Conservation (phyloP, 2,329 filamentous ascomycete genomes). For the Paecilomyces niveus region DNA sequence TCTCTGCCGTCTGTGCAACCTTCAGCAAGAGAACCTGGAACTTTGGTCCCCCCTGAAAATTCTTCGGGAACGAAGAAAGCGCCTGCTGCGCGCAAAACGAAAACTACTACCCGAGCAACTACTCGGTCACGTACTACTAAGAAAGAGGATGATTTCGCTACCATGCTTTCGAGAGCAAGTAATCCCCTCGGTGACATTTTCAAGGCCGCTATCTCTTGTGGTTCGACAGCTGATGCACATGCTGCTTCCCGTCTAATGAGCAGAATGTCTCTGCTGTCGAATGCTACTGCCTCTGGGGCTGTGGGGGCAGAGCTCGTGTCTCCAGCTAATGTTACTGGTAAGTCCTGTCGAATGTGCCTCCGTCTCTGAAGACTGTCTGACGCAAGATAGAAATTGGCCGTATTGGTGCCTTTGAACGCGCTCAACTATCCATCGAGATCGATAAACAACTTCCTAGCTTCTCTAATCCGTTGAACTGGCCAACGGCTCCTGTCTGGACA, state of each 20-base stretch:
- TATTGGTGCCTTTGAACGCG: constrained; percentile 33
- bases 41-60: constrained; percentile 33
- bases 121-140: constrained; percentile 19
- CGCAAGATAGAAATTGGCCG: constrained; percentile 29
- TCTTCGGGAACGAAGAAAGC: constrained; percentile 22
- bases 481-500: constrained; percentile 20
- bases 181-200: constrained; percentile 27
- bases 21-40: constrained; percentile 24
- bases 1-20: constrained; percentile 66
- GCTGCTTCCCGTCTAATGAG: constrained; percentile 31
- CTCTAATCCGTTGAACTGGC: constrained; percentile 46
- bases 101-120: constrained; percentile 15
- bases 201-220: constrained; percentile 23
- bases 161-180: constrained; percentile 29
- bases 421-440: constrained; percentile 30
- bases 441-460: constrained; percentile 40
- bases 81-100: constrained; percentile 17
- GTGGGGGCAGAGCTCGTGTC: constrained; percentile 19
- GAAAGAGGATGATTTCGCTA: constrained; percentile 27
- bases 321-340: constrained; percentile 34
- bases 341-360: constrained; percentile 1
- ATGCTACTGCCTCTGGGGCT: constrained; percentile 30
- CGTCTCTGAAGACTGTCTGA: constrained; percentile 7
- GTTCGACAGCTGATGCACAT: constrained; percentile 34
- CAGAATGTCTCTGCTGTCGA: constrained; percentile 34